Conservation (phyloP, 73 alveolate genomes). For the Uronychia binucleata region DNA sequence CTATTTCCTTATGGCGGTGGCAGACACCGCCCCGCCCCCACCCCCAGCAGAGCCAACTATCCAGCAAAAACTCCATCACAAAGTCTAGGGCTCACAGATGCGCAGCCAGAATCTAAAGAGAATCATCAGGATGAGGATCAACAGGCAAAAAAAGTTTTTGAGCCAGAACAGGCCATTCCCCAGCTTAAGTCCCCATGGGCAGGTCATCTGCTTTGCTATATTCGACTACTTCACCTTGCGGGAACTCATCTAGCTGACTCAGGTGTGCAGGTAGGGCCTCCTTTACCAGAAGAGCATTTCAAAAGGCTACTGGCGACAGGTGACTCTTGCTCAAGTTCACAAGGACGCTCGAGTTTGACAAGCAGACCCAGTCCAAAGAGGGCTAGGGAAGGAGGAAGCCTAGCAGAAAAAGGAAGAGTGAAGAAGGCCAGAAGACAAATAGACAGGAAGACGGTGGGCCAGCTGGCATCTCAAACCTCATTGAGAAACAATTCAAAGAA, state of each 20-base stretch:
- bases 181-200: background rate
- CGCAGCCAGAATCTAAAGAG: background rate
- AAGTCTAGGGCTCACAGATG: too few species aligned
- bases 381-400: background rate
- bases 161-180: background rate
- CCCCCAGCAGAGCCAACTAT: background rate
- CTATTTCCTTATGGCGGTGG: background rate
- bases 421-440: background rate
- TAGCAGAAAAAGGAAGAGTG: background rate
- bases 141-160: background rate
- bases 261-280: background rate
- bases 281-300: background rate
- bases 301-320: background rate
- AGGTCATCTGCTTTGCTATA: background rate
- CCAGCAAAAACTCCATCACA: background rate
- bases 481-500: background rate
- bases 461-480: background rate
- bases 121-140: background rate
- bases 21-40: background rate
- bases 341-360: too few species aligned
- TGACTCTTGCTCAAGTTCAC: background rate
- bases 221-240: background rate
- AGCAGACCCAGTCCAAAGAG: too few species aligned
- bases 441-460: too few species aligned
- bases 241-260: background rate